Evolutionary conservation across 1,139 yeast species (phyloP).

Genomic region (Geotrichum phurueaensis): DNA sequence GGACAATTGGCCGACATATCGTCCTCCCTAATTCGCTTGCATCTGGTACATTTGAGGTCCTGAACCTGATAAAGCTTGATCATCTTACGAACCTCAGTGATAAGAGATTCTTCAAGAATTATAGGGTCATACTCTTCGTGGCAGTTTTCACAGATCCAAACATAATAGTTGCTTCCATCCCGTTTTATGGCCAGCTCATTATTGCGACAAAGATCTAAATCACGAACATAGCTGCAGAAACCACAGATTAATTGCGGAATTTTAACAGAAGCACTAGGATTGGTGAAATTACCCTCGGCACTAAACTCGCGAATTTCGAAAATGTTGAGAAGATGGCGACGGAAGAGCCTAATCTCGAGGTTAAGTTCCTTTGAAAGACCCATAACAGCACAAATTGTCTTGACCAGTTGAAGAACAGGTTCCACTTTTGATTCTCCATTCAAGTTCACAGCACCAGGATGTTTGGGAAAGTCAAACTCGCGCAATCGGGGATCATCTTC

Average conservation of each 20-base stretch:
- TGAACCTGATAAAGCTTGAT: conserved; percentile 65
- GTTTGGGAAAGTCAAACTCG: conserved; percentile 13
- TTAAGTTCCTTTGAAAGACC: conserved; percentile 57
- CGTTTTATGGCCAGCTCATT: conserved; percentile 22
- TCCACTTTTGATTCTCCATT: conserved; percentile 35
- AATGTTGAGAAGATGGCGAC: conserved; percentile 65
- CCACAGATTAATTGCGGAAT: conserved; percentile 71
- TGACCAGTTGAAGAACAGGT: conserved; percentile 76
- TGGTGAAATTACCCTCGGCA: conserved; percentile 62
- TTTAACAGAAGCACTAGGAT: conserved; percentile 68
- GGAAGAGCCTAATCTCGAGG: conserved; percentile 66
- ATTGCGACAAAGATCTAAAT: conserved; percentile 77
- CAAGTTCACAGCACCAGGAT: conserved; percentile 18
- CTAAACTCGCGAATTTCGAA: conserved; percentile 84
- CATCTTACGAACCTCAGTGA: conserved; percentile 53
- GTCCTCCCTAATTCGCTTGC: conserved; percentile 60
- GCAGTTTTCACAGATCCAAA: conserved; percentile 72
- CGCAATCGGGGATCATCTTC: conserved; percentile 62
- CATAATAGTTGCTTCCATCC: conserved; percentile 19
- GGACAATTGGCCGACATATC: conserved; percentile 71
- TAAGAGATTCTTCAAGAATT: conserved; percentile 70
- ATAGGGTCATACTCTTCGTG: conserved; percentile 57
- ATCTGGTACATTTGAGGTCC: conserved; percentile 75
- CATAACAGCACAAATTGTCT: conserved; percentile 67
- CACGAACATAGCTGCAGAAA: conserved; percentile 67